Evolutionary conservation across 1,284 basidiomycete species (phyloP), one percentile per base, ranked within the genome.

Genomic region (Cryptococcus floricola): DNA sequence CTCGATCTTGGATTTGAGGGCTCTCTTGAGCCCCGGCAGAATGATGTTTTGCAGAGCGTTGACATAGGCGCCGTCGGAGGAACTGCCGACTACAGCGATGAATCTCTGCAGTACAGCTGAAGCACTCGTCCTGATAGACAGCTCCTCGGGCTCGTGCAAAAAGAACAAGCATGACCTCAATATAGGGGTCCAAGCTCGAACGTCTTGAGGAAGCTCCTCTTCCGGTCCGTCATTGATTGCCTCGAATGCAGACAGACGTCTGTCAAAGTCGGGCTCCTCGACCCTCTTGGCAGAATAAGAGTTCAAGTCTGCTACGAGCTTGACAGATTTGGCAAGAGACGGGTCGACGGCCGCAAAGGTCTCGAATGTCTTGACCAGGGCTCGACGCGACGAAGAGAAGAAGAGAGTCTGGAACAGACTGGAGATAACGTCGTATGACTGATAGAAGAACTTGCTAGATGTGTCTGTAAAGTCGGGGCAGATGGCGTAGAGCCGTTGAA

Each of bases 221-320:
- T 88, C 87, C 0, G 50, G 56, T 4, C 52, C 61, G 44, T 74
- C 71, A 73, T 91, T 95, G 52, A 99, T 78, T 10, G 70, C 74
- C 4, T 84, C 81, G 73, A 92, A 97, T 0, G 91, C 93, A 1
- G 77, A 74, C 14, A 98, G 80, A 3, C 95, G 87, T 46, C 84
- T 82, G 61, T 97, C 91, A 67, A 97, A 97, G 73, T 98, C 91
- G 1, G 92, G 89, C 71, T 98, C 93, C 52, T 96, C 92, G 39
- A 95, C 75, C 14, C 91, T 83, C 64, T 84, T 87, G 1, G 75
- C 77, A 1, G 91, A 94, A 74, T 87, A 98, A 0, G 94, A 85
- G 68, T 98, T 98, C 58, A 98, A 81, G 1, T 84, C 83, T 12
- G 81, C 81, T 42, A 91, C 70, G 3, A 93, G 72, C 9, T 79